Conservation (phyloP, 352 stramenopile species). For the Phytophthora sp. region DNA sequence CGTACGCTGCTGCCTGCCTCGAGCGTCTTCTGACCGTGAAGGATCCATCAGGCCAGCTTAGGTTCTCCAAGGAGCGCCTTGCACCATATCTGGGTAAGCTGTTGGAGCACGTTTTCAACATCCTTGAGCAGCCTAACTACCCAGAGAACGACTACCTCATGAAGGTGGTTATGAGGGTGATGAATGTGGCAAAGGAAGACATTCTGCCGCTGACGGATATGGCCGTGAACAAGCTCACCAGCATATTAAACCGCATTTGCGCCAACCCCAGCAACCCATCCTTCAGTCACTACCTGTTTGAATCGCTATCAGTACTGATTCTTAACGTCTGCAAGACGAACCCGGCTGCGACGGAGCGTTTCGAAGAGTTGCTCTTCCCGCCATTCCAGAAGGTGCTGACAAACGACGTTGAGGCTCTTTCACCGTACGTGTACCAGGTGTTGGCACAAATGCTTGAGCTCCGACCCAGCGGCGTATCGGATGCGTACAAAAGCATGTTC, state of each 20-base stretch:
- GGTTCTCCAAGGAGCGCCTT: slow-evolving; percentile 88
- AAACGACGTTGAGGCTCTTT: slow-evolving; percentile 94
- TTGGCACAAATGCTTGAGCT: slow-evolving; percentile 98
- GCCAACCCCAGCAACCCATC: slow-evolving; percentile 98
- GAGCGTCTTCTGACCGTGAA: slow-evolving; percentile 97
- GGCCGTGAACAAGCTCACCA: slow-evolving; percentile 96
- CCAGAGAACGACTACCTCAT: slow-evolving; percentile 99
- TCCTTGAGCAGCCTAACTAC: slow-evolving; percentile 93
- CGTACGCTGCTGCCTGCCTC: slow-evolving; percentile 96
- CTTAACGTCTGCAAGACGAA: slow-evolving; percentile 92
- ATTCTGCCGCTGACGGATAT: slow-evolving; percentile 92
- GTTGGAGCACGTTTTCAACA: slow-evolving; percentile 95
- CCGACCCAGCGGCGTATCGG: slow-evolving; percentile 82
- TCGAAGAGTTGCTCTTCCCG: slow-evolving; percentile 97
- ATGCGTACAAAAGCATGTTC: slow-evolving; percentile 97
- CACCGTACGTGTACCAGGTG: slow-evolving; percentile 99
- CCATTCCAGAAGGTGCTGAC: slow-evolving; percentile 97
- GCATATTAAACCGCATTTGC: slow-evolving; percentile 93
- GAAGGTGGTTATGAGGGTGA: slow-evolving; percentile 97
- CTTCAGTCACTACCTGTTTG: slow-evolving; percentile 99
- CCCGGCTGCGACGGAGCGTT: slow-evolving; percentile 77
- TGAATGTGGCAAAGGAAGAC: slow-evolving; percentile 94
- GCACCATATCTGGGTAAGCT: slow-evolving; percentile 92
- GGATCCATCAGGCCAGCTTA: slow-evolving; percentile 64
- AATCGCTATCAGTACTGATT: slow-evolving; percentile 97